Base-by-base conservation (phyloP, 2,329 filamentous ascomycete species). In the Mariannaea sp. region DNA sequence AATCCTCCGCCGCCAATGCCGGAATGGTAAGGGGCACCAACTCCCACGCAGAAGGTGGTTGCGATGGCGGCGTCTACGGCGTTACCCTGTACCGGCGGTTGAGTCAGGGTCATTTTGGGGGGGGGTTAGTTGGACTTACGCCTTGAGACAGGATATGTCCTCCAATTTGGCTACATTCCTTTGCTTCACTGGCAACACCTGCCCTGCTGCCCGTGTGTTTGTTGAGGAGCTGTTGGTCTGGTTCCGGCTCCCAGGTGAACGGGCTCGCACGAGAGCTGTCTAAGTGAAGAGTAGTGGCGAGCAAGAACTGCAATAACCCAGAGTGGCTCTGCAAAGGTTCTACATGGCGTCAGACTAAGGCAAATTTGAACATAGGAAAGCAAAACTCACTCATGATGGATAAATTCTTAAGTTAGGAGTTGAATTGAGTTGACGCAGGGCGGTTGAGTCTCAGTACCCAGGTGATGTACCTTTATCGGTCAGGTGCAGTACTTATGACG, bases 1-100 rank as follows among this genome's bases (percentile, higher is more conserved):
- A 97, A 97, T 2, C 93, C 93, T 33, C 93, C 93, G 6, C 93
- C 93, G 16, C 90, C 92, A 54, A 97, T 88, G 13, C 93, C 92
- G 33, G 82, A 83, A 69, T 92, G 89, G 62, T 90, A 89, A 84
- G 89, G 89, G 50, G 81, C 87, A 38, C 89, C 80, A 6, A 89
- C 86, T 5, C 89, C 89, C 30, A 92, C 82, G 58, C 89, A 93
- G 44, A 92, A 81, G 7, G 85, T 84, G 0, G 88, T 89, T 24
- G 85, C 88, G 16, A 92, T 85, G 57, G 90, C 73, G 40, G 89
- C 87, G 72, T 93, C 89, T 1, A 87, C 88, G 10, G 89, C 89
- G 72, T 90, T 91, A 6, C 89, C 89, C 78, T 83, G 46, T 27
- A 16, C 33, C 30, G 5, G 13, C 51, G 4, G 38, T 26, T 5